Percentiles rank a stretch among this genome's conserved stretches.
These are phyloP conservation scores for Mycena chlorophos DNA, from an alignment of 768 basidiomycete species.

Conservation along the genomic window DNA sequence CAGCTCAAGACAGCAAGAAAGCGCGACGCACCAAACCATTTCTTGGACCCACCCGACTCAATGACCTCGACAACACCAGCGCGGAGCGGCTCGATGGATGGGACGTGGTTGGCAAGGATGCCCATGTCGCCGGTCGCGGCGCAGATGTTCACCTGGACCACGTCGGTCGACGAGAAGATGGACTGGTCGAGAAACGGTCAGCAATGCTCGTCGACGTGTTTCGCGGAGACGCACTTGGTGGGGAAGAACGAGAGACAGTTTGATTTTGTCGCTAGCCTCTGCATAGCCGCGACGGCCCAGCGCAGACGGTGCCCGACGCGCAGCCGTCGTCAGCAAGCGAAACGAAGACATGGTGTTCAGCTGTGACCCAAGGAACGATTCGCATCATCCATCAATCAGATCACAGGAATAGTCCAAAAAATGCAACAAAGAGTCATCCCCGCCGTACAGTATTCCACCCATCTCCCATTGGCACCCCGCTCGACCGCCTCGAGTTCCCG, in stretches of 20 bases:
- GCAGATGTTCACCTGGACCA: slow-evolving; percentile 92
- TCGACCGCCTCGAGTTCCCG: slow-evolving; percentile 16
- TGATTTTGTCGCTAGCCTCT: slow-evolving; percentile 87
- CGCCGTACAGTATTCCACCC: slow-evolving; percentile 14
- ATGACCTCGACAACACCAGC: slow-evolving; percentile 95
- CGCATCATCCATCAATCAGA: background rate
- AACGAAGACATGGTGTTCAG: slow-evolving; percentile 83
- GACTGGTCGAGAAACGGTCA: slow-evolving; percentile 49
- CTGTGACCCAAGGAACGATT: too few relatives aligned
- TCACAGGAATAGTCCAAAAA: background rate
- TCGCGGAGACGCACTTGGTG: slow-evolving; percentile 73
- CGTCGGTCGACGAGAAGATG: slow-evolving; percentile 87
- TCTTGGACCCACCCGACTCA: slow-evolving; percentile 80
- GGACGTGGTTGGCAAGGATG: slow-evolving; percentile 97
- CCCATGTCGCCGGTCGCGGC: slow-evolving; percentile 98
- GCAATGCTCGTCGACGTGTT: background rate
- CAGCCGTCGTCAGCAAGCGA: slow-evolving; percentile 65
- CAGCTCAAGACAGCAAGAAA: background rate
- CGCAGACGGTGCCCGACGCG: slow-evolving; percentile 56
- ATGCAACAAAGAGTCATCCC: slow-evolving; percentile 3
- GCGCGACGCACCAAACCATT: slow-evolving; percentile 86
- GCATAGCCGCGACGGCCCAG: slow-evolving; percentile 84
- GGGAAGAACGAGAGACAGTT: slow-evolving; percentile 89
- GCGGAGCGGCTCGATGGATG: slow-evolving; percentile 93
- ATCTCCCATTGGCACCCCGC: slow-evolving; percentile 10